Conservation (phyloP, 1,284 basidiomycete species). For the Schizophyllum amplum region DNA sequence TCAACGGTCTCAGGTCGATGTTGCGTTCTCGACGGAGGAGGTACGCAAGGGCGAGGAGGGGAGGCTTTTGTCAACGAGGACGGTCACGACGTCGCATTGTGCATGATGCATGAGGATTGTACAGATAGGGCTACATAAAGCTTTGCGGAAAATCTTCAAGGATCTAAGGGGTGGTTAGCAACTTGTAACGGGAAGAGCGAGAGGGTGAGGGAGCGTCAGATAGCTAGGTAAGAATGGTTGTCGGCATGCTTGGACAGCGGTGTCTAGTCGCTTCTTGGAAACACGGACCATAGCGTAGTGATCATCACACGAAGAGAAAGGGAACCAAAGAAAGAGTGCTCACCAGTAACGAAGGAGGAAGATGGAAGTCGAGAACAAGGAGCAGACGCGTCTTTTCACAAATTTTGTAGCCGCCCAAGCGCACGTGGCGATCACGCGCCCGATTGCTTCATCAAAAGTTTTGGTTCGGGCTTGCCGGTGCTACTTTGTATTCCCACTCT, state of each 20-base stretch:
- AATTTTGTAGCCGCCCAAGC: not conserved
- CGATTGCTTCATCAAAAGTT: not conserved
- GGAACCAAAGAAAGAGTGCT: not conserved
- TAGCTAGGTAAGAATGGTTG: conserved; percentile 68
- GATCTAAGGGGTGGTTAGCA: not conserved
- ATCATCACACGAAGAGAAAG: conserved; percentile 56
- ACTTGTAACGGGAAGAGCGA: conserved; percentile 4
- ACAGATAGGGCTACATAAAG: not conserved
- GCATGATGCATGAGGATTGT: not conserved
- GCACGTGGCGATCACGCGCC: not conserved
- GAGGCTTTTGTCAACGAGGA: not conserved
- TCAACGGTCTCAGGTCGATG: too few relatives aligned
- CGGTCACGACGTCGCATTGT: not conserved
- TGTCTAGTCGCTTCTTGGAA: conserved; percentile 99
- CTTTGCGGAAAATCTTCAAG: not conserved
- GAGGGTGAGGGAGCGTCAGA: conserved; percentile 53
- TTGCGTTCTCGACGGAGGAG: not conserved
- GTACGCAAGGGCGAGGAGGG: not conserved
- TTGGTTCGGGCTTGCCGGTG: too few relatives aligned
- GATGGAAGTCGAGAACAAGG: not conserved
- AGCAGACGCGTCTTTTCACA: not conserved
- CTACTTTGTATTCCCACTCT: not conserved
- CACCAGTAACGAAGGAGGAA: not conserved
- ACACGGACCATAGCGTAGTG: conserved; percentile 92
- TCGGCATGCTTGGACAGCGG: conserved; percentile 82